Conservation (phyloP, 2,329 filamentous ascomycete species). For the Scedosporium apiospermum region DNA sequence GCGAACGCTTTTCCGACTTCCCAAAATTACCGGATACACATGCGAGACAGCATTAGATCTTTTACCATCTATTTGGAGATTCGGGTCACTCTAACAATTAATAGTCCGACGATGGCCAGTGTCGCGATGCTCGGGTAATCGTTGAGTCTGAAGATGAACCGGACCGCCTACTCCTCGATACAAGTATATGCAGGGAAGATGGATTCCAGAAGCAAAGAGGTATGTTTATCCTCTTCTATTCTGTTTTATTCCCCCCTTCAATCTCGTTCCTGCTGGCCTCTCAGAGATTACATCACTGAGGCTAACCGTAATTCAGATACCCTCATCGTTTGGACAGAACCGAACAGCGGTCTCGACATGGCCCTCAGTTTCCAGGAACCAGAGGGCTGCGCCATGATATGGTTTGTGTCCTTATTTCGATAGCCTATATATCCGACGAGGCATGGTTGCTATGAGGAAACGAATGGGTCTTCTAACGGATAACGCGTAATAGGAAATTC, state of each 20-base stretch:
- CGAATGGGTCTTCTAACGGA: background rate
- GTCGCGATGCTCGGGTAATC: slow-evolving; percentile 78
- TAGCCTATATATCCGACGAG: background rate
- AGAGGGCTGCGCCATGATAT: slow-evolving; percentile 86
- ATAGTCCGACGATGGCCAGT: slow-evolving; percentile 44
- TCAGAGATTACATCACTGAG: background rate
- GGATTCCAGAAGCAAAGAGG: slow-evolving; percentile 98
- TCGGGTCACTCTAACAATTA: slow-evolving; percentile 7
- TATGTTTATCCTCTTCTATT: slow-evolving; percentile 23
- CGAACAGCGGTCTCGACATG: slow-evolving; percentile 80
- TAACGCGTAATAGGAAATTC: slow-evolving; percentile 60
- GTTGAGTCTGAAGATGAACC: slow-evolving; percentile 93
- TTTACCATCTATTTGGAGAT: background rate
- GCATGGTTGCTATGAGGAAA: background rate
- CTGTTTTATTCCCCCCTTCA: background rate
- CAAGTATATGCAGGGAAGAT: slow-evolving; percentile 85
- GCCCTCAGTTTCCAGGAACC: slow-evolving; percentile 96
- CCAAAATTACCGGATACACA: background rate
- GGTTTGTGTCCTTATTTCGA: slow-evolving; percentile 41
- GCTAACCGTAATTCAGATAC: slow-evolving; percentile 55
- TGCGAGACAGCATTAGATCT: background rate
- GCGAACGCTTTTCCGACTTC: background rate
- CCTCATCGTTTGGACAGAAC: slow-evolving; percentile 95
- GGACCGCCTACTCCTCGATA: slow-evolving; percentile 74
- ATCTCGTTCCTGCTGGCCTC: background rate